phyloP scores from a whole-genome alignment of 768 basidiomycete genomes.

The Hygrophoropsis aurantiaca region DNA sequence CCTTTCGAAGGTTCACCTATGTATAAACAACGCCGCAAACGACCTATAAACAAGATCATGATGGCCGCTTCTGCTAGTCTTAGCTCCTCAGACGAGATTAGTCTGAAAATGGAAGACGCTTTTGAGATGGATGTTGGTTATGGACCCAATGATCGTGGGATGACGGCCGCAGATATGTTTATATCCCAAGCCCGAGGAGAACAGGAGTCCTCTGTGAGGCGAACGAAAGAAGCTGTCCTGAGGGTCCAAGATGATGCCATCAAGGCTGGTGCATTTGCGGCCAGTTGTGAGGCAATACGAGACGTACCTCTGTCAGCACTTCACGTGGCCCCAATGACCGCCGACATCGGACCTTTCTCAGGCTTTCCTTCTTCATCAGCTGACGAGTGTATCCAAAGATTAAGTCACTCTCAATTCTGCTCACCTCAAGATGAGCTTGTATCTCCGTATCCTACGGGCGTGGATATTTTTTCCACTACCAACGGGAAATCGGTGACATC shows the following conservation, averaged over 20 bases:
- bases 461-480: constrained; percentile 16
- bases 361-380: constrained; percentile 17
- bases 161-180: constrained; percentile 70
- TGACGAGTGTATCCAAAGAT: constrained; percentile 16
- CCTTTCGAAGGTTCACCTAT: constrained; percentile 81
- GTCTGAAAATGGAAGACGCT: constrained; percentile 12
- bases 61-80: constrained; percentile 25
- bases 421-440: constrained; percentile 12
- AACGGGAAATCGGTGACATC: constrained; percentile 36
- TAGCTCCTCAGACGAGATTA: constrained; percentile 19
- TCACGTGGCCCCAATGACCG: constrained; percentile 18
- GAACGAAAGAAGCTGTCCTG: neutral
- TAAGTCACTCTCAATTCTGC: constrained; percentile 16
- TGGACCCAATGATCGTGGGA: constrained; percentile 25
- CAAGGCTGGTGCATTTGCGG: constrained; percentile 3
- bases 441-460: constrained; percentile 19
- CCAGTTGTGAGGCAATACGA: constrained; percentile 1
- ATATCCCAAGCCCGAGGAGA: constrained; percentile 47
- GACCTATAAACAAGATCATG: constrained; percentile 44
- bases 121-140: constrained; percentile 24
- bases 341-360: constrained; percentile 17
- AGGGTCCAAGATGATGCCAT: neutral
- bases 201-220: constrained; percentile 13
- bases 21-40: constrained; percentile 89
- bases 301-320: constrained; percentile 18